Evolutionary conservation across 768 basidiomycete species (phyloP), one percentile per base, ranked within the genome.

Genomic region (Coprinopsis sp.): DNA sequence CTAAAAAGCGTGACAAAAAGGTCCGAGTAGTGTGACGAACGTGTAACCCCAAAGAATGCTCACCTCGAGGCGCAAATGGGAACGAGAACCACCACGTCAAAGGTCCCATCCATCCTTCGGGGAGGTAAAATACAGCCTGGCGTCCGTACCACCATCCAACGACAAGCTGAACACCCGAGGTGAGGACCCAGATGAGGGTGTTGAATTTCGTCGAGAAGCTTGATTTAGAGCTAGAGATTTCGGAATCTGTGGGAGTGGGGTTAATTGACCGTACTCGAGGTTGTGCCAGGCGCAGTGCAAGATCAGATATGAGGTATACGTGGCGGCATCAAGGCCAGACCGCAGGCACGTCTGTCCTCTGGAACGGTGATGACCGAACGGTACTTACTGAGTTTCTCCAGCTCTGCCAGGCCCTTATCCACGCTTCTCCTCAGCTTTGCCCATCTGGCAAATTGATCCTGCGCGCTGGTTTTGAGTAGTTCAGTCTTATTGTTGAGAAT

Each of bases 381-480:
- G 47, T 22, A 75, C 85, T 63, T 65, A 97, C 94, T 98, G 51
- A 92, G 74, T 64, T 84, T 87, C 70, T 98, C 94, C 3, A 98
- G 73, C 46, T 99, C 93, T 31, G 82, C 78, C 14, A 96, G 65
- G 16, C 87, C 90, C 66, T 95, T 97, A 70, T 98, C 95, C 36
- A 97, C 81, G 55, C 78, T 90, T 54, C 96, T 69, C 56, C 88
- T 71, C 60, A 98, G 68, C 69, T 92, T 93, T 37, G 95, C 95
- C 95, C 96, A 98, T 68, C 92, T 97, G 16, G 93, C 91, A 62
- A 99, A 99, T 59, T 98, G 90, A 60, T 97, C 94, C 62, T 98
- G 96, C 14, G 92, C 88, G 57, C 89, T 92, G 27, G 93, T 98
- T 61, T 82, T 82, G 52, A 86, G 64, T 3, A 98, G 80, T 61